Conservation (phyloP, 208 protist genomes). For the Porcisia deanei region DNA sequence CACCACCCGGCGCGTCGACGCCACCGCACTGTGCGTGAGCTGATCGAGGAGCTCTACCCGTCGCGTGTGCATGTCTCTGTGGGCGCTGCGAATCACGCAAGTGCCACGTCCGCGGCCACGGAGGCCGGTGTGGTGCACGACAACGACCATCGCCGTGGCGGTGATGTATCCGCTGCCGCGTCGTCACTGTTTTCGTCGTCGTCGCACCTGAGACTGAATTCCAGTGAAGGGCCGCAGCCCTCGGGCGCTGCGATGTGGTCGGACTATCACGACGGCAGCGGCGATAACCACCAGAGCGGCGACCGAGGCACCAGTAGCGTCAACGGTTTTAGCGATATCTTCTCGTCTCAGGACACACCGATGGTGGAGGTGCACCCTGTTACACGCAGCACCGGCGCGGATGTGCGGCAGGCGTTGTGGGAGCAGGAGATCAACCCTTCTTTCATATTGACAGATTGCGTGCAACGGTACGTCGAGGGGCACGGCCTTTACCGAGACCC, state of each 20-base stretch:
- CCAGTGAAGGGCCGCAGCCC: background rate
- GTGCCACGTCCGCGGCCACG: background rate
- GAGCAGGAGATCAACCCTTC: slow-evolving; percentile 68
- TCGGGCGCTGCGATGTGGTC: background rate
- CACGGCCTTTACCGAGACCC: slow-evolving; percentile 83
- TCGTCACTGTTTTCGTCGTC: background rate
- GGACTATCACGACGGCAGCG: background rate
- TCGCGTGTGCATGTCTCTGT: slow-evolving; percentile 23
- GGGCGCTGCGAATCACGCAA: background rate
- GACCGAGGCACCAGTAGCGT: background rate
- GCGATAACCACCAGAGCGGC: background rate
- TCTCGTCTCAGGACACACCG: slow-evolving; percentile 33
- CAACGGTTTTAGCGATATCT: background rate
- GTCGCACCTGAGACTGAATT: background rate
- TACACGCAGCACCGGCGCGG: slow-evolving; percentile 70
- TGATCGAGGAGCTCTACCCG: slow-evolving; percentile 81
- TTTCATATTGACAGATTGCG: slow-evolving; percentile 65
- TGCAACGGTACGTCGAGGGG: slow-evolving; percentile 78
- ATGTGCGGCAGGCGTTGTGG: slow-evolving; percentile 88
- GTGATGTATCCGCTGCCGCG: background rate
- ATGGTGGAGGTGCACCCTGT: slow-evolving; percentile 86
- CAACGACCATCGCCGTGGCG: background rate
- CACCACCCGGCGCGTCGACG: slow-evolving; percentile 15
- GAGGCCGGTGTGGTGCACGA: slow-evolving; percentile 7
- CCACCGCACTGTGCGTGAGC: slow-evolving; percentile 65